Evolutionary conservation across 1,139 yeast genomes (phyloP), one percentile per base, ranked within the genome.

Genomic region (Geotrichum australiense): DNA sequence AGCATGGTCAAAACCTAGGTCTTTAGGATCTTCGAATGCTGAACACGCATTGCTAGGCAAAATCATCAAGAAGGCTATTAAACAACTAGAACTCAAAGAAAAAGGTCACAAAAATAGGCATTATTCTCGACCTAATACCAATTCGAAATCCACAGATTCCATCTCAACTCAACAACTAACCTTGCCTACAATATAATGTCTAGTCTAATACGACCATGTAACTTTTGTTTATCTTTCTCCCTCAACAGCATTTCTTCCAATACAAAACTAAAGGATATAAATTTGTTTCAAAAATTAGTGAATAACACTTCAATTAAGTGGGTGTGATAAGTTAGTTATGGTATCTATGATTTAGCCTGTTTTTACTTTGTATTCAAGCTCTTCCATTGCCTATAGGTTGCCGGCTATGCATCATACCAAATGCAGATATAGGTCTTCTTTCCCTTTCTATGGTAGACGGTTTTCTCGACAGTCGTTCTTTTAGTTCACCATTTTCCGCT

Each of bases 1-100:
- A 0, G 71, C 74, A 22, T 82, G 89, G 87, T 81, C 89, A 15
- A 72, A 71, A 36, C 75, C 74, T 3, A 62, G 69, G 45, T 59
- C 71, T 1, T 56, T 80, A 31, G 81, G 81, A 26, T 54, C 57
- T 4, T 56, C 70, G 1, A 64, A 65, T 28, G 69, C 68, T 10
- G 80, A 76, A 35, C 72, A 72, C 43, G 56, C 65, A 37, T 75
- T 76, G 49, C 59, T 81, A 6, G 72, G 80, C 3, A 51, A 64
- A 23, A 72, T 80, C 11, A 80, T 78, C 7, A 64, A 63, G 37
- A 80, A 75, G 52, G 79, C 78, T 20, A 63, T 82, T 70, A 70
- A 68, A 1, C 71, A 67, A 28, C 65, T 66, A 48, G 75, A 68
- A 36, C 47, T 44, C 23, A 40, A 40, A 37, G 42, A 45, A 21